Evolutionary conservation across 139 green algal species (phyloP).

Genomic region (Eudorina sp.): DNA sequence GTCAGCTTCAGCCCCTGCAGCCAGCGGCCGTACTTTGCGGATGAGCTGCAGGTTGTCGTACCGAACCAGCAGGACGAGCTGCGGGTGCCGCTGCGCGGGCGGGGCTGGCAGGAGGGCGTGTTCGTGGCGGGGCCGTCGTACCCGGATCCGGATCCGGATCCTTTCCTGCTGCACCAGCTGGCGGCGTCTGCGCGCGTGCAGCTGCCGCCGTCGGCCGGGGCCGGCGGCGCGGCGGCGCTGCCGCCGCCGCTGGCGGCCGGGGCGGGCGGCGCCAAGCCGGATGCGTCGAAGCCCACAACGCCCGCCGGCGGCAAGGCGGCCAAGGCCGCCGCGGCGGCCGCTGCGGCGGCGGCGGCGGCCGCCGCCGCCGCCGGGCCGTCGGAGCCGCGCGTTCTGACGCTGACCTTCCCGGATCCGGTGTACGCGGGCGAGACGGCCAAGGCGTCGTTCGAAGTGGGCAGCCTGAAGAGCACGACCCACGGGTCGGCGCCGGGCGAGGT

Average conservation of each 20-base stretch:
- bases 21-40: constrained; percentile 68
- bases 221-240: neutral
- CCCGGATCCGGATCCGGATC: constrained; percentile 48
- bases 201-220: constrained; percentile 18
- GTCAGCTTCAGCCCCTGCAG: constrained; percentile 62
- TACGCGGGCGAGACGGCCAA: constrained; percentile 50
- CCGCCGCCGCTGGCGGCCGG: neutral
- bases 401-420: constrained; percentile 49
- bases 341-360: neutral
- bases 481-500: constrained; percentile 60
- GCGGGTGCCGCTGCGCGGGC: constrained; percentile 59
- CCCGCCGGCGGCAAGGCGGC: neutral
- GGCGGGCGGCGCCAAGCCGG: neutral
- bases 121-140: constrained; percentile 61
- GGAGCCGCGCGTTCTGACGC: constrained; percentile 23
- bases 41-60: constrained; percentile 63
- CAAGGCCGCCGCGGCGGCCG: neutral
- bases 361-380: neutral
- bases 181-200: neutral
- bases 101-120: constrained; percentile 68
- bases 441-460: constrained; percentile 56
- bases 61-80: constrained; percentile 74
- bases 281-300: constrained; percentile 22
- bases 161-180: constrained; percentile 62
- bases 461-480: constrained; percentile 51